These are phyloP conservation scores for Cyclotella sp. DNA, from an alignment of 108 stramenopile species.

Conservation along the genomic window DNA sequence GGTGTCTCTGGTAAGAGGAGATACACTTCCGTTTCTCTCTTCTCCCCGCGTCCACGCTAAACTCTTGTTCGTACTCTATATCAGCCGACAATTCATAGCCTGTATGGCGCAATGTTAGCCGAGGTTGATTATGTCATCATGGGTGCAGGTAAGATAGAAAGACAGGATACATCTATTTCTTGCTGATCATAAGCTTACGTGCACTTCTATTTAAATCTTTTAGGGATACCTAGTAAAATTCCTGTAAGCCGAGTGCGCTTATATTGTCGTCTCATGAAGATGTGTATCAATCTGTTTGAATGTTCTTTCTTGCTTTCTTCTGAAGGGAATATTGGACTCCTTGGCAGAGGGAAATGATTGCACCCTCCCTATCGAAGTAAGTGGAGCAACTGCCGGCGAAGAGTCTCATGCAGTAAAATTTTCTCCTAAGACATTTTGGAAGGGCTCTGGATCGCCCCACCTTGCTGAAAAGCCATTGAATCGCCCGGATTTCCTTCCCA, in stretches of 20 bases:
- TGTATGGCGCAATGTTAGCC: constrained; percentile 65
- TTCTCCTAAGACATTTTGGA: constrained; percentile 54
- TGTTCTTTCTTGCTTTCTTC: not conserved
- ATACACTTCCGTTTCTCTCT: not conserved
- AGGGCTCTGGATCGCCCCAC: constrained; percentile 36
- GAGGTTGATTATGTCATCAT: constrained; percentile 63
- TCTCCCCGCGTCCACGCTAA: not conserved
- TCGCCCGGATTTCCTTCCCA: constrained; percentile 57
- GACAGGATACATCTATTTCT: too few species aligned
- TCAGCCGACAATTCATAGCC: constrained; percentile 46
- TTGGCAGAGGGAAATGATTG: constrained; percentile 54
- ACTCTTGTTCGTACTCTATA: not conserved
- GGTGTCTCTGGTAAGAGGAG: constrained; percentile 31
- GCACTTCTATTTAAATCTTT: too few species aligned
- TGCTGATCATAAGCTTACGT: too few species aligned
- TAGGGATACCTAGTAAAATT: constrained; percentile 48
- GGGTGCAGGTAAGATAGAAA: constrained; percentile 44
- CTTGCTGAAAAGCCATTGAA: constrained; percentile 27
- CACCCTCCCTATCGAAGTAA: constrained; percentile 38
- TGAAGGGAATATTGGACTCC: constrained; percentile 48
- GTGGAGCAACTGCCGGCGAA: constrained; percentile 24
- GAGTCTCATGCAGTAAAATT: constrained; percentile 23
- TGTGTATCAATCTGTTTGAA: not conserved
- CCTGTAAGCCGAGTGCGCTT: constrained; percentile 15
- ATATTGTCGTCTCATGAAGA: not conserved